Evolutionary conservation across 2,329 filamentous ascomycete genomes (phyloP).

Genomic region (Coleophoma eucalyptorum): DNA sequence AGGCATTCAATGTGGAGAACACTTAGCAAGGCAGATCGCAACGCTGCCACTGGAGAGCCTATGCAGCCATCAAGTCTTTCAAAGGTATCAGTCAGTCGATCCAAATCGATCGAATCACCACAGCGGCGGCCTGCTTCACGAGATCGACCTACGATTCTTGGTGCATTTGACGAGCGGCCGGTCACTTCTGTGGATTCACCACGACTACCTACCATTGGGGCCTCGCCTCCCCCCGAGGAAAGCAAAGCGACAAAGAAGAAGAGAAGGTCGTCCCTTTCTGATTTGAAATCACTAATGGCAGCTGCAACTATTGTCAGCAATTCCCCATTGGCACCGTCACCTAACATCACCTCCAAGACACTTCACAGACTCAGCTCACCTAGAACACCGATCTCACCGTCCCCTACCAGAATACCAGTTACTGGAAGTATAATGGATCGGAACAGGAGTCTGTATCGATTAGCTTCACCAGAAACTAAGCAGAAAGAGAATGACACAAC

Average conservation of each 20-base stretch:
- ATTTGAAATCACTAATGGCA: constrained; percentile 69
- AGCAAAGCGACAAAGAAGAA: constrained; percentile 64
- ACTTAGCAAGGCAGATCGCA: constrained; percentile 76
- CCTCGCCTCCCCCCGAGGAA: constrained; percentile 32
- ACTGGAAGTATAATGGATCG: constrained; percentile 20
- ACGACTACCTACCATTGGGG: constrained; percentile 25
- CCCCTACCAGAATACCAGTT: constrained; percentile 25
- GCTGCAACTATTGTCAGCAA: constrained; percentile 49
- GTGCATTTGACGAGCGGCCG: constrained; percentile 61
- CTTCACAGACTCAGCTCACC: constrained; percentile 12
- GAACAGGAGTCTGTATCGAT: constrained; percentile 16
- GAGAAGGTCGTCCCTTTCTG: constrained; percentile 86
- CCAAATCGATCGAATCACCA: constrained; percentile 72
- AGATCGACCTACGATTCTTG: constrained; percentile 57
- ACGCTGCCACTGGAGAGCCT: constrained; percentile 53
- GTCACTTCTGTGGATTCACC: constrained; percentile 42
- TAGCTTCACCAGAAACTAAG: constrained; percentile 15
- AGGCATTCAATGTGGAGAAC: constrained; percentile 79
- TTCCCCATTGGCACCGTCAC: constrained; percentile 26
- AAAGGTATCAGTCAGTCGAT: constrained; percentile 63
- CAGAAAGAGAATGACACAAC: constrained; percentile 22
- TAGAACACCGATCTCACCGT: constrained; percentile 19
- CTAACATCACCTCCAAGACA: constrained; percentile 16
- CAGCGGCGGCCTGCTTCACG: constrained; percentile 52
- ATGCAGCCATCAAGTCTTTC: constrained; percentile 53